phyloP scores from a whole-genome alignment of 169 alveolate species.

The Theileria luwenshuni region DNA sequence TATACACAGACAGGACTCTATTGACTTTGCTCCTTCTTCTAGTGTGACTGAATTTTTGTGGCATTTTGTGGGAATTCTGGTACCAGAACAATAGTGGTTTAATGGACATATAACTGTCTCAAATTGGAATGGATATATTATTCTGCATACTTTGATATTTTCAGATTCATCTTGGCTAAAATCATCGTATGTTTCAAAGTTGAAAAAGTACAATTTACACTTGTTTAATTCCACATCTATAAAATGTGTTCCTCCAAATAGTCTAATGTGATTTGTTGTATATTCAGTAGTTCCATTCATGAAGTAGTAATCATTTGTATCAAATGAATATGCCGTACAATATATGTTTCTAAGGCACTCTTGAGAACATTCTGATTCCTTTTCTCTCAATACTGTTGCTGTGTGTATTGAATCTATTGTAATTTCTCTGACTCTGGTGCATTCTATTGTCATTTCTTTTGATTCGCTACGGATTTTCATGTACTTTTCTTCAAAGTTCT shows the following conservation, averaged over 20 bases:
- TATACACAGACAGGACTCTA: constrained; percentile 67
- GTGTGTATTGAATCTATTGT: neutral
- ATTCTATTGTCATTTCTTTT: neutral
- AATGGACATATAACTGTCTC: constrained; percentile 64
- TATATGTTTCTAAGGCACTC: constrained; percentile 67
- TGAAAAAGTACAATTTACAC: constrained; percentile 53
- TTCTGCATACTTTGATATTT: neutral
- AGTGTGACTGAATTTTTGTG: constrained; percentile 72
- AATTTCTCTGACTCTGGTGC: neutral
- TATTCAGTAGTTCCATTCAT: constrained; percentile 27
- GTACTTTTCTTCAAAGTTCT: constrained; percentile 20
- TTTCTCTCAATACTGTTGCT: constrained; percentile 46
- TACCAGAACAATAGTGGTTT: constrained; percentile 62
- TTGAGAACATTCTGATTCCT: constrained; percentile 50
- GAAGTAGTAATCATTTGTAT: constrained; percentile 20
- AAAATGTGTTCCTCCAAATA: constrained; percentile 38
- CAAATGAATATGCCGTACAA: constrained; percentile 73
- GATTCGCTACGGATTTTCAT: constrained; percentile 2
- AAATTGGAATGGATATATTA: constrained; percentile 30
- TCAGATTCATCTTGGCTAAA: neutral
- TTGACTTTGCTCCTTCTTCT: constrained; percentile 55
- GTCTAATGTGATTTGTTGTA: constrained; percentile 18
- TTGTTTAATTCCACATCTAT: constrained; percentile 20
- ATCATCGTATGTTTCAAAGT: neutral
- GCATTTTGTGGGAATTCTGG: constrained; percentile 51